Conservation (phyloP, 495 filamentous ascomycete genomes). For the Penicillium flavigenum region DNA sequence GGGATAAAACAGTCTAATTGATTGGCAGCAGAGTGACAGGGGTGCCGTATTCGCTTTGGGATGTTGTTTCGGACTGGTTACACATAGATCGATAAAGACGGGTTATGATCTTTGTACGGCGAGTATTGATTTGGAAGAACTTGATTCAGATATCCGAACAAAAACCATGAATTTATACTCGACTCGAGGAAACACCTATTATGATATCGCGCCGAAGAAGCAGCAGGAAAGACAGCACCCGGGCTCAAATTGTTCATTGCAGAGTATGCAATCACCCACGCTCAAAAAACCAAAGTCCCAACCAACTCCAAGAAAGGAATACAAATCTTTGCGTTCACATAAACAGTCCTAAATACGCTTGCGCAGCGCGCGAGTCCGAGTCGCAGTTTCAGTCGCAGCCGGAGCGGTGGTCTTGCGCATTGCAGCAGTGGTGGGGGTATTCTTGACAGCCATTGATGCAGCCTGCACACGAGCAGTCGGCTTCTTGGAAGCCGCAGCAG, state of each 20-base stretch:
- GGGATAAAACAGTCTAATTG: neutral
- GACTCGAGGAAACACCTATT: constrained; percentile 9
- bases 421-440: constrained; percentile 30
- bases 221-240: neutral
- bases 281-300: constrained; percentile 4
- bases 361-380: constrained; percentile 45
- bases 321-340: neutral
- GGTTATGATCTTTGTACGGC: neutral
- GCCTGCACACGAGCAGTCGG: constrained; percentile 34
- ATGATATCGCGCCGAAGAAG: constrained; percentile 5
- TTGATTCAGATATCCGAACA: neutral
- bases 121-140: neutral
- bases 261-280: constrained; percentile 9
- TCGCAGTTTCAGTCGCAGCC: constrained; percentile 32
- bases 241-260: constrained; percentile 7
- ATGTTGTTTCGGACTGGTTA: neutral
- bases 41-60: neutral
- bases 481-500: constrained; percentile 49
- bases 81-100: neutral
- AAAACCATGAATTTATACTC: neutral
- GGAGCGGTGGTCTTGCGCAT: constrained; percentile 39
- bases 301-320: constrained; percentile 7
- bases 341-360: constrained; percentile 42
- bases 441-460: constrained; percentile 41
- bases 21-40: neutral